These are phyloP conservation scores for Iberis amara DNA, from an alignment of 441 rosid genomes.

Conservation along the genomic window DNA sequence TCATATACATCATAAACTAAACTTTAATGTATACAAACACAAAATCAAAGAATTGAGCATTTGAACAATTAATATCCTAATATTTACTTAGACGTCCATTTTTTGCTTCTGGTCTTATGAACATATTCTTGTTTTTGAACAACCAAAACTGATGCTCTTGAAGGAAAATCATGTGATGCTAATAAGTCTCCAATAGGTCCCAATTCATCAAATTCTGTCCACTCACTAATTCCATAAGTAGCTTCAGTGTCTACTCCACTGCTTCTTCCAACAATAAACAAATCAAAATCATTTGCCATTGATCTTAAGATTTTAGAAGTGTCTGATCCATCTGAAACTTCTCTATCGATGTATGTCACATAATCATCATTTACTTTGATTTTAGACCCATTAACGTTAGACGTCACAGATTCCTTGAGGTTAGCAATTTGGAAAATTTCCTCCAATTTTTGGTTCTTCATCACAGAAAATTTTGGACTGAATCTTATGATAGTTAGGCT, in stretches of 20 bases:
- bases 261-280: conserved; percentile 37
- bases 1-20: no score
- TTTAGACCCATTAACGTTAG: conserved; percentile 5
- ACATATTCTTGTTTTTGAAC: conserved; percentile 36
- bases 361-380: conserved; percentile 14
- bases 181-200: conserved; percentile 40
- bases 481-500: conserved; percentile 37
- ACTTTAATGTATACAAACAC: no score
- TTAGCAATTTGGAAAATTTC: conserved; percentile 24
- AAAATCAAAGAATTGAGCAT: conserved; percentile 21
- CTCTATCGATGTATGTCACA: conserved; percentile 34
- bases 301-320: conserved; percentile 25
- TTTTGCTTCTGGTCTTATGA: conserved; percentile 20
- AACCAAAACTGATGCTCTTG: conserved; percentile 38
- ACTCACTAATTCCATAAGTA: conserved; percentile 30
- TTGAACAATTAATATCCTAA: conserved; percentile 21
- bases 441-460: conserved; percentile 10
- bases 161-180: conserved; percentile 39
- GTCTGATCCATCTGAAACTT: conserved; percentile 32
- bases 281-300: conserved; percentile 28
- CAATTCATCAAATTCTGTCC: conserved; percentile 41
- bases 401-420: conserved; percentile 29
- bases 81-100: background rate
- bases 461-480: conserved; percentile 11
- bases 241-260: conserved; percentile 25